Base-by-base conservation (phyloP, 2,329 filamentous ascomycete species). In the Fusarium zealandicum region DNA sequence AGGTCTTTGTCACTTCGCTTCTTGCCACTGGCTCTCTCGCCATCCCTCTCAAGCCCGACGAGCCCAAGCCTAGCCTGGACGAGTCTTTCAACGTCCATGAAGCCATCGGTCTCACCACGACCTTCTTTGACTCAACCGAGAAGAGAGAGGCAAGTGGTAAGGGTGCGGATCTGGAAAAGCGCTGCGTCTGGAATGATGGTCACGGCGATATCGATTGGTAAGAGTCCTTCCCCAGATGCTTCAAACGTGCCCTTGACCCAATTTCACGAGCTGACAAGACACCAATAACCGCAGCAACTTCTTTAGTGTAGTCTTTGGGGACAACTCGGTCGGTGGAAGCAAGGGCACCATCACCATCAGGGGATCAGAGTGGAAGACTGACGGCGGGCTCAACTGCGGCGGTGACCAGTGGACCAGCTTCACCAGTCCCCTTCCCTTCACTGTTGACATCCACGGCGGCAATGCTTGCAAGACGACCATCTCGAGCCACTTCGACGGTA, bases 281-380 rank as follows among this genome's bases (percentile, higher is more conserved):
- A 9, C 12, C 13, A 18, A 4, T 17, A 20, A 16, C 22, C 13
- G n/a, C 3, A 47, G 43, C 17, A 25, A 14, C 25, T 38, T 14
- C 43, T 47, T 47, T 17, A 47, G 43, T n/a, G 35, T 47, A 1
- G 43, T 47, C 13, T 38, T 47, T 16, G 43, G 43, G 20, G 43
- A 47, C 25, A 37, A 38, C 27, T 38, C 43, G 6, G 17, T 31
- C 8, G 33, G 13, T 4, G 43, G 43, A 8, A 13, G 10, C 7
- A 47, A 38, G 18, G 25, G 43, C 13, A 31, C 12, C 2, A 8
- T 47, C 17, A 47, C 33, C 6, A 47, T 47, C n/a, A n/a, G 35
- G 12, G 33, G 43, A 7, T 16, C 27, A 13, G 35, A 17, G 1
- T 47, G 33, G 33, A 37, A 47, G 25, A 31, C 35, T 2, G 16